A percentile compares a stretch with the other conserved stretches of the same genome.
Conservation (phyloP, 2,329 filamentous ascomycete genomes). For the Paracoccidioides brasiliensis region DNA sequence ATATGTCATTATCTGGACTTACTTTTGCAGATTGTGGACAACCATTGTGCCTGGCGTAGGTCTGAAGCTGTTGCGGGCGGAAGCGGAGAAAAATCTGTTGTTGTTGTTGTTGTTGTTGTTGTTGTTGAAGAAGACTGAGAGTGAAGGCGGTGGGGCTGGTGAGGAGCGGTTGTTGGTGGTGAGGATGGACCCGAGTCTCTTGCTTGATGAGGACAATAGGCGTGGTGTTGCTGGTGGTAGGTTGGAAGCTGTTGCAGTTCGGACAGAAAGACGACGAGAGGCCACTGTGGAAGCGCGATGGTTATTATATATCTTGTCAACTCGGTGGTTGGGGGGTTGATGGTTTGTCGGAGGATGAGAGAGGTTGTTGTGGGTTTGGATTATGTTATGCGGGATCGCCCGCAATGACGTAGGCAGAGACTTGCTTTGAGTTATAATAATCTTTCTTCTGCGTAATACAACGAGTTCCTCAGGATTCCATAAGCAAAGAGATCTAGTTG, state of each 20-base stretch:
- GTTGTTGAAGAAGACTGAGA: neutral
- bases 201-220: neutral
- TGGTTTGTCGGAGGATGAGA: neutral
- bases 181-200: neutral
- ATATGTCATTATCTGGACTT: conserved; percentile 16
- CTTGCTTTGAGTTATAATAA: neutral
- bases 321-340: neutral
- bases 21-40: conserved; percentile 33
- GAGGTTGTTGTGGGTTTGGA: neutral
- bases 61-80: conserved; percentile 26
- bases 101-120: neutral
- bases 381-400: neutral
- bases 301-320: neutral
- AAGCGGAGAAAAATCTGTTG: conserved; percentile 16
- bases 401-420: conserved; percentile 11
- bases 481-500: no score
- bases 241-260: neutral
- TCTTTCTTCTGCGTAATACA: neutral
- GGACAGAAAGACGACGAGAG: neutral
- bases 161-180: neutral
- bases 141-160: neutral
- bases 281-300: conserved; percentile 14
- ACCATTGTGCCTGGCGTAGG: conserved; percentile 33
- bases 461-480: no score
- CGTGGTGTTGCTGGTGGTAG: neutral